Conservation (phyloP, 352 stramenopile genomes). For the Globisporangium irregulare region DNA sequence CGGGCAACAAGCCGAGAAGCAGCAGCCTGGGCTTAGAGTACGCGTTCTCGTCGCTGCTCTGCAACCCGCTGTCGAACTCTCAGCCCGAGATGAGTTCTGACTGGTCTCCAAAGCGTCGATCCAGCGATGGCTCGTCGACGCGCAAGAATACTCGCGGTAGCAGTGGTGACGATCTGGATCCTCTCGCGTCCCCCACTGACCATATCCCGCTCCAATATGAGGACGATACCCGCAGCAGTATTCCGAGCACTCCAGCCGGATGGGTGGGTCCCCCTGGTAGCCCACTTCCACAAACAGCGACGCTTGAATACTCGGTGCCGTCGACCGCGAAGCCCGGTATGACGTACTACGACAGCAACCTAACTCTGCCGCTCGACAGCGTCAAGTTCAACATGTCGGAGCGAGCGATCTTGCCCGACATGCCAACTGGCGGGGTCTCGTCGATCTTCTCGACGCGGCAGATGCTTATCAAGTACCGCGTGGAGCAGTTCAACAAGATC, state of each 20-base stretch:
- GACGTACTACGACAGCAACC: constrained; percentile 41
- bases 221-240: not conserved
- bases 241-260: not conserved
- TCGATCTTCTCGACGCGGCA: constrained; percentile 61
- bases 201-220: not conserved
- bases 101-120: constrained; percentile 43
- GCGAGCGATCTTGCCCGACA: constrained; percentile 46
- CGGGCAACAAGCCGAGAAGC: constrained; percentile 27
- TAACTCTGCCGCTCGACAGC: constrained; percentile 41
- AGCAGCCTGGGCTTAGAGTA: constrained; percentile 22
- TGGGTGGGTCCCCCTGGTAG: not conserved
- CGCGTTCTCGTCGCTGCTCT: constrained; percentile 49
- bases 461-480: constrained; percentile 58
- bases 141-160: constrained; percentile 14
- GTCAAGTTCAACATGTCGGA: constrained; percentile 54
- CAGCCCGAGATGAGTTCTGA: constrained; percentile 42
- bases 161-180: constrained; percentile 12
- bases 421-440: constrained; percentile 54
- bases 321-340: constrained; percentile 14
- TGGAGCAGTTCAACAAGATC: constrained; percentile 70
- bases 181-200: not conserved
- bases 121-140: constrained; percentile 23
- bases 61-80: constrained; percentile 32
- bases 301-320: constrained; percentile 12
- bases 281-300: not conserved